Percentiles rank a stretch among this genome's conserved stretches.
These are phyloP conservation scores for Vigna hirtella DNA, from an alignment of 306 rosid species.

Conservation along the genomic window DNA sequence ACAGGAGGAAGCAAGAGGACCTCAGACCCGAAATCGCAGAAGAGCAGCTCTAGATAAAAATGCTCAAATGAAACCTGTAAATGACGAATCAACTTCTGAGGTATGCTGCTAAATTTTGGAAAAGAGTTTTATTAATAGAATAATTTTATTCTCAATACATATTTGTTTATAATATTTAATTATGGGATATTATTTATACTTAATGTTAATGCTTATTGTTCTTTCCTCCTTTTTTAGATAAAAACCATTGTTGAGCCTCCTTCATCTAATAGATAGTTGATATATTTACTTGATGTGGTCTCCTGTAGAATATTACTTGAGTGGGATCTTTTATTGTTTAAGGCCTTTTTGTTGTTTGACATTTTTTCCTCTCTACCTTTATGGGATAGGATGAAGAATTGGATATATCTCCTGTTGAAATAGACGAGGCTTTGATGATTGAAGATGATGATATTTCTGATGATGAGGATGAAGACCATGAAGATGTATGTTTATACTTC, in stretches of 20 bases:
- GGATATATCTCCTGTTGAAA: slow-evolving; percentile 82
- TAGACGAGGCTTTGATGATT: slow-evolving; percentile 86
- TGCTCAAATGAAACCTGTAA: slow-evolving; percentile 69
- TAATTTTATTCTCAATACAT: not conserved
- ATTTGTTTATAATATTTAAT: slow-evolving; percentile 1
- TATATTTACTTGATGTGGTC: not conserved
- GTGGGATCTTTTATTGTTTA: not conserved
- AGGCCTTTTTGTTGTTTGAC: not conserved
- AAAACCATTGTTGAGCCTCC: not conserved
- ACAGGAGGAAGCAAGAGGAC: slow-evolving; percentile 75
- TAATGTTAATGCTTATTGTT: not conserved
- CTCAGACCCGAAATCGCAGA: slow-evolving; percentile 87
- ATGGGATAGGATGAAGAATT: slow-evolving; percentile 78
- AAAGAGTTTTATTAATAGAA: slow-evolving; percentile 1
- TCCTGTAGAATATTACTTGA: not conserved
- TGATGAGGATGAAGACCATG: slow-evolving; percentile 88
- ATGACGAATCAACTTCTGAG: slow-evolving; percentile 91
- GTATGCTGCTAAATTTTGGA: slow-evolving; percentile 48
- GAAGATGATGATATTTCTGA: slow-evolving; percentile 96
- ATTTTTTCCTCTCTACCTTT: slow-evolving; percentile 23
- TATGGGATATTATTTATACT: not conserved
- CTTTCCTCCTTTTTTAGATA: not conserved
- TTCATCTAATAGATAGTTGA: slow-evolving; percentile 2
- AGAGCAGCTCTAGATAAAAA: slow-evolving; percentile 78
- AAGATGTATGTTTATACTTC: slow-evolving; percentile 62